These are phyloP conservation scores for Capillidium heterosporum DNA, from an alignment of 371 early-diverging fungal species.

Conservation along the genomic window DNA sequence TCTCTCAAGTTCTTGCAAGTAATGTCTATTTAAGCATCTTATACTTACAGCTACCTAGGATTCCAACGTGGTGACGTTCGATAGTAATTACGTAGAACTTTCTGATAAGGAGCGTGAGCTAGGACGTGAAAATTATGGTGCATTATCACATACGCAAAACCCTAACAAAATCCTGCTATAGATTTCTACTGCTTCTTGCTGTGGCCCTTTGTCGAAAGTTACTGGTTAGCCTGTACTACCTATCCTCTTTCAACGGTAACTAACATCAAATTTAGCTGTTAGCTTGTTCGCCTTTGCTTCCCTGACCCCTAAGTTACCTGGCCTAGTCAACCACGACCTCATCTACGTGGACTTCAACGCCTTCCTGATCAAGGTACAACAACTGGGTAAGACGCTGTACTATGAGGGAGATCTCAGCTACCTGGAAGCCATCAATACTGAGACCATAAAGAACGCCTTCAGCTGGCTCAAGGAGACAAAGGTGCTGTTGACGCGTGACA, in stretches of 20 bases:
- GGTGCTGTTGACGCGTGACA: conserved; percentile 31
- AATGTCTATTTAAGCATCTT: conserved; percentile 11
- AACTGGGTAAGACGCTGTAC: conserved; percentile 63
- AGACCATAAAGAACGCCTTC: conserved; percentile 62
- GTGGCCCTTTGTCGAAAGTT: conserved; percentile 82
- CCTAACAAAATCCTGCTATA: too few relatives aligned
- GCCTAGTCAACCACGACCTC: neutral
- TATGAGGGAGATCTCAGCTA: conserved; percentile 64
- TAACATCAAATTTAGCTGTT: too few relatives aligned
- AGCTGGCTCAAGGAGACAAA: conserved; percentile 43
- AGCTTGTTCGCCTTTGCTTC: too few relatives aligned
- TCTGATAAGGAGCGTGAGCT: conserved; percentile 43
- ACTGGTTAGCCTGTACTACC: conserved; percentile 53
- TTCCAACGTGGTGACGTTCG: conserved; percentile 30
- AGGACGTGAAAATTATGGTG: conserved; percentile 74
- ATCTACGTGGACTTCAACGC: conserved; percentile 33
- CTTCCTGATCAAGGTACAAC: conserved; percentile 49
- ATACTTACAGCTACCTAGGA: conserved; percentile 14
- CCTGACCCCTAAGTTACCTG: too few relatives aligned
- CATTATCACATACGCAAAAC: too few relatives aligned
- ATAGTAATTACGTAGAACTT: conserved; percentile 32
- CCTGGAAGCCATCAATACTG: conserved; percentile 72
- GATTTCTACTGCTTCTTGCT: conserved; percentile 71
- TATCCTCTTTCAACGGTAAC: conserved; percentile 10
- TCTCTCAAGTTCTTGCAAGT: conserved; percentile 42